phyloP scores from a whole-genome alignment of 2,329 filamentous ascomycete species.

The Colletotrichum sojae region DNA sequence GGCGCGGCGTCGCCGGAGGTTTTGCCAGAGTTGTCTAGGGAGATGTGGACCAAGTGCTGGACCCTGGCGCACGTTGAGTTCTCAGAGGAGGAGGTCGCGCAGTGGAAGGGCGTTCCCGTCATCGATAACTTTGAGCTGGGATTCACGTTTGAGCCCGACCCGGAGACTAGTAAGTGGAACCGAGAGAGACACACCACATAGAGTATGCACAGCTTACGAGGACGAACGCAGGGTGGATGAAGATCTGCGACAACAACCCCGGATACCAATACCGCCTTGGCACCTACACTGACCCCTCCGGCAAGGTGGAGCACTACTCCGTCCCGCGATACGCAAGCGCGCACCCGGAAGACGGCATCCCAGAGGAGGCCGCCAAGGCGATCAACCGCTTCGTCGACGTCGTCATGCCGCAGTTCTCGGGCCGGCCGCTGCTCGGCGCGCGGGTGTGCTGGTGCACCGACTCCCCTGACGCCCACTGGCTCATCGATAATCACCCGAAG shows the following conservation, averaged over 20 bases:
- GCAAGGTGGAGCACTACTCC: slow-evolving; percentile 34
- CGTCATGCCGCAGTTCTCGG: slow-evolving; percentile 45
- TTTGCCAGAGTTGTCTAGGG: slow-evolving; percentile 20
- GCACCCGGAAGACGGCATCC: slow-evolving; percentile 38
- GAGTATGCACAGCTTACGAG: not conserved
- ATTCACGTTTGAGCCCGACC: slow-evolving; percentile 42
- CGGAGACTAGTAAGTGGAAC: slow-evolving; percentile 23
- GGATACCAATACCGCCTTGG: slow-evolving; percentile 39
- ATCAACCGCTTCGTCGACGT: slow-evolving; percentile 38
- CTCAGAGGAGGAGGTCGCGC: slow-evolving; percentile 15
- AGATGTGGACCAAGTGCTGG: slow-evolving; percentile 38
- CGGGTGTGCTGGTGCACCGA: slow-evolving; percentile 52
- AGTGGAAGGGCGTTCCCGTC: slow-evolving; percentile 32
- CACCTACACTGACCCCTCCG: slow-evolving; percentile 30
- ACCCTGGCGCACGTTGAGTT: slow-evolving; percentile 30
- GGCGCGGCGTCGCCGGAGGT: slow-evolving; percentile 31
- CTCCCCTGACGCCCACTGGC: slow-evolving; percentile 51
- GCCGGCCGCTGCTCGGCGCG: slow-evolving; percentile 44
- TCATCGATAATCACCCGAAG: slow-evolving; percentile 47
- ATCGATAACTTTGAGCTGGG: slow-evolving; percentile 41
- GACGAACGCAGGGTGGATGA: slow-evolving; percentile 28
- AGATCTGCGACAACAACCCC: slow-evolving; percentile 42
- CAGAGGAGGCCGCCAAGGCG: slow-evolving; percentile 33
- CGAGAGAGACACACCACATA: no score
- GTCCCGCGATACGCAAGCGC: slow-evolving; percentile 39